Evolutionary conservation across 306 rosid species (phyloP).

Genomic region (Acacia melanoxylon): DNA sequence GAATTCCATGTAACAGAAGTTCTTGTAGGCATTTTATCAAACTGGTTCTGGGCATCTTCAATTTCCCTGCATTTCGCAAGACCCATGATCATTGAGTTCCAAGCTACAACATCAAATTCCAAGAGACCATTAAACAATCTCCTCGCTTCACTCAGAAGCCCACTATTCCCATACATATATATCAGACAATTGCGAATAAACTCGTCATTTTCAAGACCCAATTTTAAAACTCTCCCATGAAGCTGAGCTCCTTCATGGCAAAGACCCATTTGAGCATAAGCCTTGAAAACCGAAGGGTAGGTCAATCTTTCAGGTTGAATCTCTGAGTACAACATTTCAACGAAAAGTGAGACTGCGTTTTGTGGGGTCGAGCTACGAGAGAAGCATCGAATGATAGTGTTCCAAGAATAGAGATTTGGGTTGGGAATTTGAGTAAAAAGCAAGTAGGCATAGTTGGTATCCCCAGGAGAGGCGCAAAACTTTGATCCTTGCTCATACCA

Average conservation of each 20-base stretch:
- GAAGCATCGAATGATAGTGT: slow-evolving; percentile 79
- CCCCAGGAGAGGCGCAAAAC: slow-evolving; percentile 69
- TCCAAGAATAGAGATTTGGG: slow-evolving; percentile 76
- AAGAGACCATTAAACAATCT: too few relatives aligned
- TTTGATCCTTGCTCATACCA: too few relatives aligned
- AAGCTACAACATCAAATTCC: too few relatives aligned
- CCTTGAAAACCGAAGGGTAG: slow-evolving; percentile 88
- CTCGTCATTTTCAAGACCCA: too few relatives aligned
- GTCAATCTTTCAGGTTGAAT: slow-evolving; percentile 62
- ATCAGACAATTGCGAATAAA: too few relatives aligned
- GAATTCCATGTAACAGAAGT: too few relatives aligned
- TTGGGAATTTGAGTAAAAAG: slow-evolving; percentile 51
- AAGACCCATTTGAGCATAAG: slow-evolving; percentile 64
- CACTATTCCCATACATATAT: too few relatives aligned
- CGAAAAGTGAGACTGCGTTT: slow-evolving; percentile 59
- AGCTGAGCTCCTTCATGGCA: slow-evolving; percentile 76
- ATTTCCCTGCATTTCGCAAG: too few relatives aligned
- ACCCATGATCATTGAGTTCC: too few relatives aligned
- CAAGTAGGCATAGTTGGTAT: slow-evolving; percentile 69
- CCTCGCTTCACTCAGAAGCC: too few relatives aligned
- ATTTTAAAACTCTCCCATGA: slow-evolving; percentile 70
- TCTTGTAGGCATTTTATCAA: too few relatives aligned
- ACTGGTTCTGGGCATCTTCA: too few relatives aligned
- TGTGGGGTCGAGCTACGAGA: slow-evolving; percentile 68
- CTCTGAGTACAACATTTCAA: slow-evolving; percentile 64